Conservation (phyloP, 352 stramenopile genomes). For the Globisporangium emineosum region DNA sequence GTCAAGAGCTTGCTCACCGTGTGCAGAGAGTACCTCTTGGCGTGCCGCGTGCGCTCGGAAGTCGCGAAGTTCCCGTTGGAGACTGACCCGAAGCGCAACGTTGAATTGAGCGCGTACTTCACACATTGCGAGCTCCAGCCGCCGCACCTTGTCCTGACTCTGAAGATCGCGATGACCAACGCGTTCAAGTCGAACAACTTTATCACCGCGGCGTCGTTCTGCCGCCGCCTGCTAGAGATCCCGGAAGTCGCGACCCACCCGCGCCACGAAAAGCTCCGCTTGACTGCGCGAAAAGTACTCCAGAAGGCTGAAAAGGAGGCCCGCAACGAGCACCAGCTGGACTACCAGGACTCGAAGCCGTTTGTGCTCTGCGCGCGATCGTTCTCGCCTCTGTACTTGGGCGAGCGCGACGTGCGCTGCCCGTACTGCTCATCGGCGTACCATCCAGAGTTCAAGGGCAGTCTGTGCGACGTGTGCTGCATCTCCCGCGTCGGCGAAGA, state of each 20-base stretch:
- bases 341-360: conserved; percentile 97
- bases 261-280: conserved; percentile 92
- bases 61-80: conserved; percentile 69
- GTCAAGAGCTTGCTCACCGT: conserved; percentile 96
- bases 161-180: conserved; percentile 99
- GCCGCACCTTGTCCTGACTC: conserved; percentile 96
- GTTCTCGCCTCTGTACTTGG: conserved; percentile 96
- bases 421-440: conserved; percentile 96
- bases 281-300: conserved; percentile 96
- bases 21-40: conserved; percentile 97
- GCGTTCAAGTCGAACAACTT: conserved; percentile 99
- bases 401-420: conserved; percentile 88
- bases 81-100: conserved; percentile 85
- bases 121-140: conserved; percentile 99
- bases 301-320: conserved; percentile 98
- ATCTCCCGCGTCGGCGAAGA: conserved; percentile 93
- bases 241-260: conserved; percentile 91
- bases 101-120: conserved; percentile 98
- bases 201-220: conserved; percentile 98
- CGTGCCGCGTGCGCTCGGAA: conserved; percentile 94
- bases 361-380: conserved; percentile 95
- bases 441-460: conserved; percentile 79
- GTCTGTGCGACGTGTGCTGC: conserved; percentile 91
- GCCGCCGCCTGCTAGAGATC: conserved; percentile 97
- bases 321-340: conserved; percentile 96